Evolutionary conservation across 1,139 yeast species (phyloP).

Genomic region (Sugiyamaella grinbergsii): DNA sequence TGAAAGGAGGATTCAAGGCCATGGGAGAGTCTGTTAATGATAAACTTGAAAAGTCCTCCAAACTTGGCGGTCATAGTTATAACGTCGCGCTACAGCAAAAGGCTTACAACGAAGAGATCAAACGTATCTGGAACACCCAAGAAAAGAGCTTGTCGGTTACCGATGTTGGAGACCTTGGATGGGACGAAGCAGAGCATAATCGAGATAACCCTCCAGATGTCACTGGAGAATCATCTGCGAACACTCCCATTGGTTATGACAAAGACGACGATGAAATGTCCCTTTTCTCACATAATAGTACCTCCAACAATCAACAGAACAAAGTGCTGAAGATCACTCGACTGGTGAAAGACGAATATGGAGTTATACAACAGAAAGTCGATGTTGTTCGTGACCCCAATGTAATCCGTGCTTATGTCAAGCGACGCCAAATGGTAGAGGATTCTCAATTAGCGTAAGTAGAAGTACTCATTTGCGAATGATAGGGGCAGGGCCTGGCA

Average conservation of each 20-base stretch:
- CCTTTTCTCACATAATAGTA: constrained; percentile 39
- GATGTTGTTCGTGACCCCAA: constrained; percentile 83
- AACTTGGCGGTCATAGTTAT: constrained; percentile 65
- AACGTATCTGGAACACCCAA: constrained; percentile 89
- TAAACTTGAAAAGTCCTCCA: constrained; percentile 45
- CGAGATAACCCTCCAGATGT: constrained; percentile 26
- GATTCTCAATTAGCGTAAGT: constrained; percentile 60
- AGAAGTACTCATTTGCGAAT: too few relatives aligned
- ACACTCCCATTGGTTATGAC: constrained; percentile 35
- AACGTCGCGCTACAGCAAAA: constrained; percentile 88
- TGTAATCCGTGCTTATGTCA: constrained; percentile 82
- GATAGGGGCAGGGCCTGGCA: too few relatives aligned
- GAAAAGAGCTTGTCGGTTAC: constrained; percentile 59
- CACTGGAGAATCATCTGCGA: constrained; percentile 15
- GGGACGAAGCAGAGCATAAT: constrained; percentile 44
- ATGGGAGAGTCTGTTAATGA: constrained; percentile 52
- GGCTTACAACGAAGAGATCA: constrained; percentile 87
- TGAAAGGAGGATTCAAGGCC: constrained; percentile 90
- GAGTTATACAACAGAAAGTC: constrained; percentile 78
- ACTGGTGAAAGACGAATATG: constrained; percentile 79
- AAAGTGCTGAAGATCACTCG: constrained; percentile 75
- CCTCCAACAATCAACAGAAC: constrained; percentile 31
- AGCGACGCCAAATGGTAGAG: constrained; percentile 74
- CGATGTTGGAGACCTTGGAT: constrained; percentile 37
- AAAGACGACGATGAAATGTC: constrained; percentile 43